Conservation (phyloP, 1,284 basidiomycete genomes). For the Pholiota adiposa region DNA sequence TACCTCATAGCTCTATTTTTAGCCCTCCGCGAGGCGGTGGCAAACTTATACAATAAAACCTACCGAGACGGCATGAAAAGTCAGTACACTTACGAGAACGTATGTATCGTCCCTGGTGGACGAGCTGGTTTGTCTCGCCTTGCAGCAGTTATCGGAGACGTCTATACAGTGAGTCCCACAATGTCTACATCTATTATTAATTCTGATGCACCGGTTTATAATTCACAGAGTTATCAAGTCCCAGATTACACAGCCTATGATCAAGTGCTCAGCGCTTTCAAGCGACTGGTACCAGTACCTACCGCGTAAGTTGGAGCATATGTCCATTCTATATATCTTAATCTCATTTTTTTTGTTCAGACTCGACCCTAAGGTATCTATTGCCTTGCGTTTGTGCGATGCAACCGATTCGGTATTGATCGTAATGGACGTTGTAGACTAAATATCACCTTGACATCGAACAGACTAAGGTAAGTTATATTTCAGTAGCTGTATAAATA, state of each 20-base stretch:
- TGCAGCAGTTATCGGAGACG: conserved; percentile 89
- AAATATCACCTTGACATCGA: conserved; percentile 70
- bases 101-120: conserved; percentile 91
- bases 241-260: conserved; percentile 90
- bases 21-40: conserved; percentile 76
- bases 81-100: conserved; percentile 90
- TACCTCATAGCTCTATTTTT: conserved; percentile 10
- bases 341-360: conserved; percentile 35
- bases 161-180: conserved; percentile 62
- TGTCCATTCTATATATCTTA: conserved; percentile 6
- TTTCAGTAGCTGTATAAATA: background rate
- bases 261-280: conserved; percentile 88
- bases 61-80: conserved; percentile 82
- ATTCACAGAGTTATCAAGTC: conserved; percentile 72
- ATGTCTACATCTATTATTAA: background rate
- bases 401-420: background rate
- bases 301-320: conserved; percentile 61
- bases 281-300: conserved; percentile 87
- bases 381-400: background rate
- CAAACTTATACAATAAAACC: conserved; percentile 85
- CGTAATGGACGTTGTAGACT: conserved; percentile 28
- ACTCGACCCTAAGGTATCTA: conserved; percentile 57
- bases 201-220: background rate
- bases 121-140: conserved; percentile 87
- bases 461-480: conserved; percentile 57